Conservation (phyloP, 1,139 yeast genomes). For the Pichia sp. region DNA sequence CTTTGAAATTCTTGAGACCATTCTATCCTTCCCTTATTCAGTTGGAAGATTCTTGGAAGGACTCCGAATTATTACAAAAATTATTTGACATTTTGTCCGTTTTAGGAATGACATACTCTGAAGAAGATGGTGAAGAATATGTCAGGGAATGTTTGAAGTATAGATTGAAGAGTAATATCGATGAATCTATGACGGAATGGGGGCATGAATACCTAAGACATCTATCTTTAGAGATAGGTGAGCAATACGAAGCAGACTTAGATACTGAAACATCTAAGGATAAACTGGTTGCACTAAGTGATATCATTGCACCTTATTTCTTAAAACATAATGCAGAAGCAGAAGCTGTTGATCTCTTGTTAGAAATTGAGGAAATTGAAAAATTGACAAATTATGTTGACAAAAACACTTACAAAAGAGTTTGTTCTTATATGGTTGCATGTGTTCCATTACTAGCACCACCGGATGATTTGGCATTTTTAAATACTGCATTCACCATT, state of each 20-base stretch:
- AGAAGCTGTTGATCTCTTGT: slow-evolving; percentile 88
- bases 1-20: slow-evolving; percentile 89
- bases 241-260: slow-evolving; percentile 54
- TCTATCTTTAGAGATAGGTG: slow-evolving; percentile 90
- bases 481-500: slow-evolving; percentile 85
- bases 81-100: slow-evolving; percentile 88
- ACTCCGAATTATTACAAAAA: slow-evolving; percentile 29
- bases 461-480: slow-evolving; percentile 82
- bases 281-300: slow-evolving; percentile 49
- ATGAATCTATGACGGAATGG: slow-evolving; percentile 73
- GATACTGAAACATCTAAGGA: slow-evolving; percentile 27
- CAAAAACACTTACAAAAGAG: slow-evolving; percentile 75
- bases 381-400: slow-evolving; percentile 79
- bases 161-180: slow-evolving; percentile 54
- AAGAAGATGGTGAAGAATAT: slow-evolving; percentile 47
- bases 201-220: slow-evolving; percentile 98
- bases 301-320: slow-evolving; percentile 82
- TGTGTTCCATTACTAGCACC: slow-evolving; percentile 95
- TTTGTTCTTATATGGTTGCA: slow-evolving; percentile 88
- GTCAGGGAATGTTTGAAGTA: slow-evolving; percentile 75
- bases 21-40: slow-evolving; percentile 62
- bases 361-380: slow-evolving; percentile 85
- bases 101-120: slow-evolving; percentile 86
- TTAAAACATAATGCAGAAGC: slow-evolving; percentile 96
- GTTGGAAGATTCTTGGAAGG: slow-evolving; percentile 55